phyloP scores from a whole-genome alignment of 805 yeast genomes.

The Yamadazyma kitorensis region DNA sequence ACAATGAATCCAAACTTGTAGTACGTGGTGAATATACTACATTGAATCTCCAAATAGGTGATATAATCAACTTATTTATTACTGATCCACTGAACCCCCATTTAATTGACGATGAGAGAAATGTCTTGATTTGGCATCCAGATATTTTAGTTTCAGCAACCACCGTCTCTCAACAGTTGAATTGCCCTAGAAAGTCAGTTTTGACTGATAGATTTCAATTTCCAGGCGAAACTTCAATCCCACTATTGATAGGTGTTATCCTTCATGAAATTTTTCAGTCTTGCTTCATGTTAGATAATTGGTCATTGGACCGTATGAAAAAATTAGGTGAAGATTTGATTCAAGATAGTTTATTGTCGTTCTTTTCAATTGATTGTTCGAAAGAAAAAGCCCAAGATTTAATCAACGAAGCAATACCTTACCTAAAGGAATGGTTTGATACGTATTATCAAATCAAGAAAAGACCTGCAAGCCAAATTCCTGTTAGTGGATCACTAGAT shows the following conservation, averaged over 20 bases:
- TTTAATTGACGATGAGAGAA: constrained; percentile 53
- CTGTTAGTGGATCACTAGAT: constrained; percentile 1
- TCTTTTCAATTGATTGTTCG: constrained; percentile 47
- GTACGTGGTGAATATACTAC: constrained; percentile 62
- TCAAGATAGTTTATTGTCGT: constrained; percentile 45
- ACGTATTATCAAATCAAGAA: constrained; percentile 33
- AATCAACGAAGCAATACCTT: constrained; percentile 47
- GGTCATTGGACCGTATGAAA: constrained; percentile 38
- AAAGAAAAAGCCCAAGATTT: constrained; percentile 19
- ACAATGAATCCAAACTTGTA: constrained; percentile 37
- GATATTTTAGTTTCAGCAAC: constrained; percentile 83
- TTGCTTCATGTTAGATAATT: constrained; percentile 41
- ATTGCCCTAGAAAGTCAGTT: constrained; percentile 71
- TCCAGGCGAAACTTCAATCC: constrained; percentile 63
- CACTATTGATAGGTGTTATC: constrained; percentile 75
- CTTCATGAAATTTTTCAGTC: constrained; percentile 74
- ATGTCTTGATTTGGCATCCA: constrained; percentile 78
- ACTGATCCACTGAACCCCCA: constrained; percentile 35
- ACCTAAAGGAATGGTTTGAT: constrained; percentile 53
- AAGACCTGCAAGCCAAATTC: constrained; percentile 1
- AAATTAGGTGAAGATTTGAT: constrained; percentile 37
- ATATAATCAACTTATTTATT: constrained; percentile 62
- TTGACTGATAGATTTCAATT: constrained; percentile 53
- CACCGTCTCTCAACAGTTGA: constrained; percentile 68
- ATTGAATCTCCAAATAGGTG: constrained; percentile 47